phyloP scores from a whole-genome alignment of 257 asterid species.

The Salvia miltiorrhiza region DNA sequence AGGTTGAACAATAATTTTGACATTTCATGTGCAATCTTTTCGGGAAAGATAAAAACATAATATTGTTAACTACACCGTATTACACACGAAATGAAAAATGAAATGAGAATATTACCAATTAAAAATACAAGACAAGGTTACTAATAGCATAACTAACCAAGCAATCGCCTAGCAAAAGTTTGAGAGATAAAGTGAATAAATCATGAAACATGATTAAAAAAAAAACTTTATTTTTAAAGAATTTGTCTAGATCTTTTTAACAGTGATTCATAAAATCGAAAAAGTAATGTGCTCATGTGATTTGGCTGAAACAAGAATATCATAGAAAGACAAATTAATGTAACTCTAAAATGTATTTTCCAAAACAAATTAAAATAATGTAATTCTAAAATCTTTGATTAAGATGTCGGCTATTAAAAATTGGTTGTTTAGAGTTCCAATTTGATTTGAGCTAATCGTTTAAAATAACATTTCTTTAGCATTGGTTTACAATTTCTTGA shows the following conservation, averaged over 20 bases:
- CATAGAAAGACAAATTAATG: not conserved
- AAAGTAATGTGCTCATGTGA: not conserved
- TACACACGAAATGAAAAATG: too few species aligned
- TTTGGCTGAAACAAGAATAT: not conserved
- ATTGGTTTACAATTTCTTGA: not conserved
- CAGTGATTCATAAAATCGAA: not conserved
- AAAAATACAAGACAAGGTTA: not conserved
- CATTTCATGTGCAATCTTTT: too few species aligned
- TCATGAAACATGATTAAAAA: not conserved
- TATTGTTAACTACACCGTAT: too few species aligned
- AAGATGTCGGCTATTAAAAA: not conserved
- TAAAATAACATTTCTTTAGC: not conserved
- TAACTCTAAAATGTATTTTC: too few species aligned
- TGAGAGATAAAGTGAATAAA: not conserved
- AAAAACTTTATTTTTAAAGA: not conserved
- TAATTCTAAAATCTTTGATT: not conserved
- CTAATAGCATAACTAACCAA: not conserved
- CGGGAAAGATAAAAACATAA: too few species aligned
- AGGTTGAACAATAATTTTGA: too few species aligned
- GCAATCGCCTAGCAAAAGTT: too few species aligned
- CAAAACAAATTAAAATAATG: too few species aligned
- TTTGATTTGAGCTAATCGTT: not conserved
- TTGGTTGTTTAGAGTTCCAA: not conserved
- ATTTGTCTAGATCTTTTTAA: not conserved
- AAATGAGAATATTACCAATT: not conserved